Percentiles rank a stretch among this genome's conserved stretches.
Conservation (phyloP, 805 yeast species). For the Blastobotrys peoriensis region DNA sequence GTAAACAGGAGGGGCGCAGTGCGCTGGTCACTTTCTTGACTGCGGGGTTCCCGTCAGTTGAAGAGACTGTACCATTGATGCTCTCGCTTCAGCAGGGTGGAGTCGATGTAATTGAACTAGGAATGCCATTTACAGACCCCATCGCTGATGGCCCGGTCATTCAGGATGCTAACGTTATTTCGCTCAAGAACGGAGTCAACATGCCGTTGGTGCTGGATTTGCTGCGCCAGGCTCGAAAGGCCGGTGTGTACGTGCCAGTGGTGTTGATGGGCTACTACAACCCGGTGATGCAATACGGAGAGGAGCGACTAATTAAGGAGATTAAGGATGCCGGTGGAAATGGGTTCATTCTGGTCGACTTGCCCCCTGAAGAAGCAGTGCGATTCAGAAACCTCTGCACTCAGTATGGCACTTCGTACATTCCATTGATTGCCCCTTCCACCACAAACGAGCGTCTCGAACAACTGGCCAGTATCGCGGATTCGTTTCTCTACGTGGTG, state of each 20-base stretch:
- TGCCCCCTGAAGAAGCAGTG: constrained; percentile 97
- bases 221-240: constrained; percentile 66
- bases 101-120: constrained; percentile 89
- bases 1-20: constrained; percentile 62
- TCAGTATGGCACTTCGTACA: constrained; percentile 65
- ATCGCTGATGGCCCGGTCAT: constrained; percentile 98
- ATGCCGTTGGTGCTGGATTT: constrained; percentile 62
- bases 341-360: constrained; percentile 89
- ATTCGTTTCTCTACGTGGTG: constrained; percentile 92
- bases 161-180: constrained; percentile 73
- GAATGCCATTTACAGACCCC: constrained; percentile 96
- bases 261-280: constrained; percentile 97
- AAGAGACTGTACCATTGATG: constrained; percentile 80
- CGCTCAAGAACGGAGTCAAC: constrained; percentile 78
- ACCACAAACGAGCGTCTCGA: constrained; percentile 86
- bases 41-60: constrained; percentile 87
- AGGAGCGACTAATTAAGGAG: constrained; percentile 69
- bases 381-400: constrained; percentile 72
- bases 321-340: constrained; percentile 87
- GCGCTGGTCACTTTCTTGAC: constrained; percentile 91
- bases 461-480: constrained; percentile 77
- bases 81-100: constrained; percentile 93
- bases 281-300: constrained; percentile 88
- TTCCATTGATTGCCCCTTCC: constrained; percentile 95
- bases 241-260: constrained; percentile 84